Percentiles rank a stretch among this genome's conserved stretches.
Conservation (phyloP, 768 basidiomycete genomes). For the Macrocybe gigantea region DNA sequence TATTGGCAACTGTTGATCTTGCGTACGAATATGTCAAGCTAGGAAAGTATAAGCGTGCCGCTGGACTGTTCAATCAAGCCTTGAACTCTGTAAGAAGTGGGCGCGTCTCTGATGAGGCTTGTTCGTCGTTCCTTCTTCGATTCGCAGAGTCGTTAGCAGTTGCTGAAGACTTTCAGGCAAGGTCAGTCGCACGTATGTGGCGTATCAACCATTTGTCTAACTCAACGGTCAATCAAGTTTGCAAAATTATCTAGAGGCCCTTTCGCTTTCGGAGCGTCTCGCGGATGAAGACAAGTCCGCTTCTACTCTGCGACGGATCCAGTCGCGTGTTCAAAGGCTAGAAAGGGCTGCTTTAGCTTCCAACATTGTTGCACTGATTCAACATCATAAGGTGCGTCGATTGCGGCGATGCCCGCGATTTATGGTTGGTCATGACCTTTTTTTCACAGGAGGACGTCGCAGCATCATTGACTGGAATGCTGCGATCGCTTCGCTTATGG, state of each 20-base stretch:
- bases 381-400: constrained; percentile 51
- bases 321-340: constrained; percentile 49
- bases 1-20: constrained; percentile 60
- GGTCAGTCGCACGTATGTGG: constrained; percentile 16
- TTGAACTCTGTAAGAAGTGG: constrained; percentile 38
- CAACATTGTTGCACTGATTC: constrained; percentile 61
- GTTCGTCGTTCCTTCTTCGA: constrained; percentile 51
- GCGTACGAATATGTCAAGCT: constrained; percentile 77
- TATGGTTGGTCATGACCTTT: constrained; percentile 2
- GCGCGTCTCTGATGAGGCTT: constrained; percentile 44
- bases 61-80: constrained; percentile 55
- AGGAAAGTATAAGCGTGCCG: constrained; percentile 68
- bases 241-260: constrained; percentile 56
- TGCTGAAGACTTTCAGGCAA: constrained; percentile 54
- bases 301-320: constrained; percentile 52
- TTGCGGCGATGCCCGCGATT: neutral
- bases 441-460: constrained; percentile 52
- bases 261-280: constrained; percentile 35
- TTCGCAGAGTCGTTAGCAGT: constrained; percentile 62
- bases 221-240: constrained; percentile 25
- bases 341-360: constrained; percentile 73
- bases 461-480: constrained; percentile 47
- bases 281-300: constrained; percentile 38
- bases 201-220: neutral
- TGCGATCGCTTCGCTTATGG: constrained; percentile 74